A percentile compares a stretch with the other conserved stretches of the same genome.
Evolutionary conservation across 805 yeast genomes (phyloP).

Genomic region (Candida railenensis): DNA sequence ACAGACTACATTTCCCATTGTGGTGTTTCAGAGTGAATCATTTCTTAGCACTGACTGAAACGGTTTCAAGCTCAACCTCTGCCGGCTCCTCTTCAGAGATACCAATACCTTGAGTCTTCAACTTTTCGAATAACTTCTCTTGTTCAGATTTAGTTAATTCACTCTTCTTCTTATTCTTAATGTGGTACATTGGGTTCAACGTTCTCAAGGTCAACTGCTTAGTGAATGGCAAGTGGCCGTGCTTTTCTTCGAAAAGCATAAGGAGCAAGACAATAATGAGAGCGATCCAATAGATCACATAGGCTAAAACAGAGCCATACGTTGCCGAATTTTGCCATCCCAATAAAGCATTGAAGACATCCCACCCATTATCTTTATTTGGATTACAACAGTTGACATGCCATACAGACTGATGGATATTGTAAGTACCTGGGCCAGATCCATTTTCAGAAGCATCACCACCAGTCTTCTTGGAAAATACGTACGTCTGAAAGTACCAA

Average conservation of each 20-base stretch:
- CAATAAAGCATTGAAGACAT: constrained; percentile 86
- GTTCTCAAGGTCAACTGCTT: constrained; percentile 37
- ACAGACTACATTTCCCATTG: too few species aligned
- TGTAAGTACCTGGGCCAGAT: constrained; percentile 92
- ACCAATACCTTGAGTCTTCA: constrained; percentile 16
- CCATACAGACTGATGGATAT: constrained; percentile 79
- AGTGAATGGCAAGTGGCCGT: constrained; percentile 75
- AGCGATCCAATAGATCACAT: constrained; percentile 84
- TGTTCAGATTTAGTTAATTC: constrained; percentile 31
- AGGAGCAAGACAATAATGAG: constrained; percentile 53
- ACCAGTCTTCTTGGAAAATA: constrained; percentile 67
- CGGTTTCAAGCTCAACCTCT: not conserved
- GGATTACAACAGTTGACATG: constrained; percentile 98
- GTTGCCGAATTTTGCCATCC: constrained; percentile 99
- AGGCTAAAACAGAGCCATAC: constrained; percentile 84
- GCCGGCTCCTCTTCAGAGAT: not conserved
- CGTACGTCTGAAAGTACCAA: constrained; percentile 81
- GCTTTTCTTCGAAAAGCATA: constrained; percentile 81
- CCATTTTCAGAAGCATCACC: constrained; percentile 96
- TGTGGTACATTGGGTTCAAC: constrained; percentile 74
- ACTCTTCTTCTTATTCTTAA: constrained; percentile 63
- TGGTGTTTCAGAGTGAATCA: too few species aligned
- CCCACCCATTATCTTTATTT: constrained; percentile 91
- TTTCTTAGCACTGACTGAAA: not conserved
- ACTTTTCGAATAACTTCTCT: constrained; percentile 34